Evolutionary conservation across 1,284 basidiomycete genomes (phyloP).

Genomic region (Amylostereum chailletii): DNA sequence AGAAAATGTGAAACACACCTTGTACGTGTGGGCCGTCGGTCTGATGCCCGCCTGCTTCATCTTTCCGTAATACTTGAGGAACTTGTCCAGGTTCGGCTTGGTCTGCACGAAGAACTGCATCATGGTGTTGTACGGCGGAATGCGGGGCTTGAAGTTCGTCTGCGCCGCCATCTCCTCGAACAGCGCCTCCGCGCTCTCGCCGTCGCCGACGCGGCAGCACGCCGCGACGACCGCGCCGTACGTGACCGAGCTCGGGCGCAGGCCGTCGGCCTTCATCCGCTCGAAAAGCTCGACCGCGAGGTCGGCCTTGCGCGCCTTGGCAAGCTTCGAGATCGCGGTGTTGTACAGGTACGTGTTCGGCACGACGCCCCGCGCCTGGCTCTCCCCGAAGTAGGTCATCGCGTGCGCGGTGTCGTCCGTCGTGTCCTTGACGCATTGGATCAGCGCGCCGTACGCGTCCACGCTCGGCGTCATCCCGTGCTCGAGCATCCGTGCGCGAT

Average conservation of each 20-base stretch:
- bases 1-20: conserved; percentile 37
- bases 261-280: conserved; percentile 64
- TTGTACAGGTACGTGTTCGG: conserved; percentile 90
- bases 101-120: conserved; percentile 94
- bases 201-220: conserved; percentile 90
- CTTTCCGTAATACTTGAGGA: conserved; percentile 71
- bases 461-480: conserved; percentile 75
- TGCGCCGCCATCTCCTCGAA: conserved; percentile 81
- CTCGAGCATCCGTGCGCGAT: conserved; percentile 73
- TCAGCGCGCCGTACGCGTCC: conserved; percentile 87
- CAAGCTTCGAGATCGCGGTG: conserved; percentile 91
- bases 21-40: conserved; percentile 89
- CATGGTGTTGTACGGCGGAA: conserved; percentile 98
- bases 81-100: conserved; percentile 75
- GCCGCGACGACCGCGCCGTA: conserved; percentile 95
- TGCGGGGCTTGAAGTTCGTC: conserved; percentile 75
- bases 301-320: conserved; percentile 88
- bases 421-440: conserved; percentile 82
- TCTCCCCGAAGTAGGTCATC: conserved; percentile 76
- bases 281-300: conserved; percentile 81
- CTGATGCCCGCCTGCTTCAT: conserved; percentile 56
- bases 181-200: conserved; percentile 70
- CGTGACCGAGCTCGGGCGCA: conserved; percentile 80
- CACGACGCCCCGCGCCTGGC: conserved; percentile 56
- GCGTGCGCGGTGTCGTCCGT: conserved; percentile 90